Evolutionary conservation across 768 basidiomycete genomes (phyloP), one percentile per base, ranked within the genome.

Genomic region (Lentinula edodes): DNA sequence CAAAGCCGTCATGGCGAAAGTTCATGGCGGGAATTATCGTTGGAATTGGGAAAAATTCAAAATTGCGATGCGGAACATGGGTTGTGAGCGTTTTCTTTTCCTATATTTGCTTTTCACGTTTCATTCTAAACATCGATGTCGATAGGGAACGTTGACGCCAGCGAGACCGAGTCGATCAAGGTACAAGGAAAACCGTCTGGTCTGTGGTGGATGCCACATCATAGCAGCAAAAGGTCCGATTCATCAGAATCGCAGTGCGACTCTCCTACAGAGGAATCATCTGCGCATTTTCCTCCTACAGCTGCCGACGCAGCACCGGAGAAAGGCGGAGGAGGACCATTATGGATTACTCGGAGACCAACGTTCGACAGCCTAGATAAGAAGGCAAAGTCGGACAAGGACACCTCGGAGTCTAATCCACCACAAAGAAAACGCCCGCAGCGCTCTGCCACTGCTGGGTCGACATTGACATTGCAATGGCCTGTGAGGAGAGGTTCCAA

Each of bases 31-130:
- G 13, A 86, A 84, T 66, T 91, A 91, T 68, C 78, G 83, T 54
- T 92, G 90, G 90, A 87, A 81, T 63, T 92, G 90, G 90, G 89
- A 90, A 75, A 89, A 84, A 66, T 92, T 88, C 75, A 85, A 81
- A 73, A 77, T 88, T 58, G 90, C 90, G 3, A 86, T 92, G 83
- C 75, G 79, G 62, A 91, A 84, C 71, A 89, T 92, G 88, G 88
- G 89, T 50, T 91, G 90, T 91, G 67, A 71, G 90, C 28, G 28
- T 80, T 52, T 36, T 12, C 7, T 2, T 61, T 52, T 36, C 35
- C 15, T 3, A 46, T 46, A 7, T n/a, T 5, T 4, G n/a, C 5
- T 39, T 12, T 16, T 38, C 35, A 39, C 16, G n/a, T 9, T 6
- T 18, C 13, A 41, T 55, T 8, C 5, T 39, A 15, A 55, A 16